A percentile compares a stretch with the other conserved stretches of the same genome.
phyloP scores from a whole-genome alignment of 106 monocot species.

The Ottelia alismoides region DNA sequence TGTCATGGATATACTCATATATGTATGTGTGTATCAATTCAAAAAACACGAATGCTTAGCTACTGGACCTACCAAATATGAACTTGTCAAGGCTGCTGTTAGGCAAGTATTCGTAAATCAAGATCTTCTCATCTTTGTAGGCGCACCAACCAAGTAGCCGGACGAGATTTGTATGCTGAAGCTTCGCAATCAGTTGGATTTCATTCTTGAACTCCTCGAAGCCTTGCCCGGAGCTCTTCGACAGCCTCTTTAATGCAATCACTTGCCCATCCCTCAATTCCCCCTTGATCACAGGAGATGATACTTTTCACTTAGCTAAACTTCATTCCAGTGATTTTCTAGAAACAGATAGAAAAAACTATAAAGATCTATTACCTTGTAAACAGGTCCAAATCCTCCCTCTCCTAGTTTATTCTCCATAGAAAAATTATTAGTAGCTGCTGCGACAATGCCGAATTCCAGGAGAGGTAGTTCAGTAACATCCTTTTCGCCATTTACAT shows the following conservation, averaged over 20 bases:
- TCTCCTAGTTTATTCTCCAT: not conserved
- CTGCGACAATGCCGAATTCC: not conserved
- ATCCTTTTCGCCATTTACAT: too few species aligned
- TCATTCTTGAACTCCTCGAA: slow-evolving; percentile 22
- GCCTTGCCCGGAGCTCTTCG: slow-evolving; percentile 14
- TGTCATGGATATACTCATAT: not conserved
- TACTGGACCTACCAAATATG: slow-evolving; percentile 4
- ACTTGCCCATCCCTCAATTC: not conserved
- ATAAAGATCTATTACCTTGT: not conserved
- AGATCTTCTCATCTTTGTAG: slow-evolving; percentile 11
- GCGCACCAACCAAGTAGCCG: slow-evolving; percentile 17
- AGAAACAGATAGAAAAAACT: not conserved
- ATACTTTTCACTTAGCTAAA: not conserved
- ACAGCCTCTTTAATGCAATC: slow-evolving; percentile 13
- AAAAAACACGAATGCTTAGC: too few species aligned
- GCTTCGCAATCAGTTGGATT: slow-evolving; percentile 10
- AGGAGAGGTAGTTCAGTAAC: not conserved
- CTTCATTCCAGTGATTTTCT: too few species aligned
- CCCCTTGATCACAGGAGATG: not conserved
- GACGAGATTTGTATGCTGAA: slow-evolving; percentile 16
- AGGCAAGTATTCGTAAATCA: slow-evolving; percentile 19
- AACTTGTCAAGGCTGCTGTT: slow-evolving; percentile 17
- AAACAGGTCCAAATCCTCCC: slow-evolving; percentile 10
- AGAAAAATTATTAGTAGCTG: slow-evolving; percentile 6
- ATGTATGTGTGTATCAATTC: not conserved